phyloP scores from a whole-genome alignment of 352 stramenopile species.

The Pseudoperonospora humuli region DNA sequence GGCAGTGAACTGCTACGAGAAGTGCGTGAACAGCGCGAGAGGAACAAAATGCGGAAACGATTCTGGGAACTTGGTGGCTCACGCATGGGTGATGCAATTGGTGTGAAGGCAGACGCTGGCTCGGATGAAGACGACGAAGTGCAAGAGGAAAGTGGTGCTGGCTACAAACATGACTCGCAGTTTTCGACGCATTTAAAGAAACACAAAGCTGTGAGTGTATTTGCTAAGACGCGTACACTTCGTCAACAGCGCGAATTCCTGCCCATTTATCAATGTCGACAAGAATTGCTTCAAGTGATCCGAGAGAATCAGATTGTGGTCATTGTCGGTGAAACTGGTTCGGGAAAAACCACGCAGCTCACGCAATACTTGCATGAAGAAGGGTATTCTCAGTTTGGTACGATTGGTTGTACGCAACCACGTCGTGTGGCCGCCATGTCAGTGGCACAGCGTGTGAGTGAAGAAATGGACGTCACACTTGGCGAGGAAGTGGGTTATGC shows the following conservation, averaged over 20 bases:
- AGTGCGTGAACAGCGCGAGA: slow-evolving; percentile 70
- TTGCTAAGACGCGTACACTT: slow-evolving; percentile 94
- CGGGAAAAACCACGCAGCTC: slow-evolving; percentile 97
- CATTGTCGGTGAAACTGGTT: slow-evolving; percentile 97
- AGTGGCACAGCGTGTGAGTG: slow-evolving; percentile 96
- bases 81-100: slow-evolving; percentile 95
- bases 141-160: slow-evolving; percentile 50
- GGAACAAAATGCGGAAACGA: slow-evolving; percentile 93
- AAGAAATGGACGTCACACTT: slow-evolving; percentile 93
- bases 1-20: slow-evolving; percentile 83
- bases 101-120: slow-evolving; percentile 66
- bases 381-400: slow-evolving; percentile 83
- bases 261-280: slow-evolving; percentile 92
- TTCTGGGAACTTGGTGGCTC: slow-evolving; percentile 98
- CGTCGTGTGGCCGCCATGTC: slow-evolving; percentile 98
- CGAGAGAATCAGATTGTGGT: slow-evolving; percentile 98
- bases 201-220: slow-evolving; percentile 88
- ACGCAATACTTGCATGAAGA: slow-evolving; percentile 94
- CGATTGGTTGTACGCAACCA: slow-evolving; percentile 97
- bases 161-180: slow-evolving; percentile 93
- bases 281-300: slow-evolving; percentile 95
- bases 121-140: slow-evolving; percentile 57
- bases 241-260: slow-evolving; percentile 94
- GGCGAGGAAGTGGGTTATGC: slow-evolving; percentile 88
- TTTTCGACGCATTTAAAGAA: slow-evolving; percentile 94